These are phyloP conservation scores for Pseudopyricularia cyperi DNA, from an alignment of 2,329 filamentous ascomycete genomes.

Conservation along the genomic window DNA sequence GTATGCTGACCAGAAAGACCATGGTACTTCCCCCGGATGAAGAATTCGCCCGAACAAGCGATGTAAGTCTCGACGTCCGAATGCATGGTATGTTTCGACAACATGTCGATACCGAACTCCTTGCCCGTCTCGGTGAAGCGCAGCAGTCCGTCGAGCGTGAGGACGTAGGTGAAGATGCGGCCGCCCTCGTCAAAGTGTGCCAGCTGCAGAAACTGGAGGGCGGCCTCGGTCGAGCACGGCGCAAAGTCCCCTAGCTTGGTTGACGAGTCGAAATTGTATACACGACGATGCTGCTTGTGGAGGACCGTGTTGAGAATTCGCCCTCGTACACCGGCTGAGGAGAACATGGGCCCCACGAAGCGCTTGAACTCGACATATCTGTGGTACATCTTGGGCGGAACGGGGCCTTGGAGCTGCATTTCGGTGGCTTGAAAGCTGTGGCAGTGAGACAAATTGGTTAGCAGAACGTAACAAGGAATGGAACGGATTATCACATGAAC, in stretches of 20 bases:
- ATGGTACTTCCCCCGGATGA: constrained; percentile 45
- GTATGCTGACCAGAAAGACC: not conserved
- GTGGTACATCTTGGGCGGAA: constrained; percentile 71
- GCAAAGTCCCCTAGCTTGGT: constrained; percentile 62
- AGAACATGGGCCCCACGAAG: constrained; percentile 83
- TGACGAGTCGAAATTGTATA: constrained; percentile 75
- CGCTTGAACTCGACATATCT: constrained; percentile 88
- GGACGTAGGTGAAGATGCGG: constrained; percentile 80
- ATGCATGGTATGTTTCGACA: constrained; percentile 96
- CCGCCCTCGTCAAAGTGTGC: constrained; percentile 77
- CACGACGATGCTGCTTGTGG: constrained; percentile 76
- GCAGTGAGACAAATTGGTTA: constrained; percentile 2
- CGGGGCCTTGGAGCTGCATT: constrained; percentile 74
- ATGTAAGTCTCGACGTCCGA: constrained; percentile 85
- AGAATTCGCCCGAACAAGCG: constrained; percentile 87
- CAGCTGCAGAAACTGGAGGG: constrained; percentile 72
- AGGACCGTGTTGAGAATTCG: constrained; percentile 71
- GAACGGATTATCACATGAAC: not conserved
- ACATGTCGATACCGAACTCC: constrained; percentile 84
- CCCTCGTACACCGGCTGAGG: constrained; percentile 61
- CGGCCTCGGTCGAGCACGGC: constrained; percentile 54
- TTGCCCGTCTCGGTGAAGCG: constrained; percentile 93
- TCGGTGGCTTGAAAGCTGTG: constrained; percentile 82
- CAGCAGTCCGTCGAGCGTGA: constrained; percentile 75
- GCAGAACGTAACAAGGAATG: not conserved